Conservation (phyloP, 176 grass and related monocot species). For the Musa acuminata region DNA sequence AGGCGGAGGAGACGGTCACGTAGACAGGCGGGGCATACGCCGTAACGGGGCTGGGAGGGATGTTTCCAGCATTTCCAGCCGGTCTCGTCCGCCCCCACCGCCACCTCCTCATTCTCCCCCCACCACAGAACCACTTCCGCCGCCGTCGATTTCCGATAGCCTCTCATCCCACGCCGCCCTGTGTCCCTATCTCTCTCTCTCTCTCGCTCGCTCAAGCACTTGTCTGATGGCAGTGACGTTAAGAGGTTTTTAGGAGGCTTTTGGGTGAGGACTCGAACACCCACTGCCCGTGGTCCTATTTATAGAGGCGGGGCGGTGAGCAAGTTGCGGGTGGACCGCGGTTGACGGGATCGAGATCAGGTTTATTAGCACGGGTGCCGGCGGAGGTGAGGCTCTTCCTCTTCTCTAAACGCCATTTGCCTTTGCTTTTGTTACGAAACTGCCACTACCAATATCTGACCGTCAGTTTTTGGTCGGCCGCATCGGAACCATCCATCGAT, state of each 20-base stretch:
- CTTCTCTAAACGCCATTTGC: no score
- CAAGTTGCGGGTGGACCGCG: not conserved
- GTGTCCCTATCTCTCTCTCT: not conserved
- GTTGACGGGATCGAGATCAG: not conserved
- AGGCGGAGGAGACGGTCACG: slow-evolving; percentile 58
- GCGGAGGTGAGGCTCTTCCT: not conserved
- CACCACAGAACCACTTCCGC: not conserved
- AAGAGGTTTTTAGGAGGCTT: no score
- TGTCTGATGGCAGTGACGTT: no score
- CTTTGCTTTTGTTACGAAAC: no score
- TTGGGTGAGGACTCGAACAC: no score
- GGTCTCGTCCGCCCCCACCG: slow-evolving; percentile 13
- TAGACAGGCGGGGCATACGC: slow-evolving; percentile 67
- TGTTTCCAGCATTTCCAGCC: slow-evolving; percentile 54
- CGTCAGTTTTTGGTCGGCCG: no score
- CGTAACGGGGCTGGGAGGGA: slow-evolving; percentile 28
- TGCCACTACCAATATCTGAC: no score
- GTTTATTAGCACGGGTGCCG: no score
- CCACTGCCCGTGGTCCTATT: not conserved
- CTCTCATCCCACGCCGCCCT: not conserved
- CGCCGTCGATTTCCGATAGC: slow-evolving; percentile 20
- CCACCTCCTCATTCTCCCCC: not conserved
- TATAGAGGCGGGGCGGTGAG: not conserved
- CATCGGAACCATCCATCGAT: no score
- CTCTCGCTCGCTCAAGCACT: no score